These are phyloP conservation scores for Isochrysis galbana DNA, from an alignment of 78 protist genomes.

Conservation along the genomic window DNA sequence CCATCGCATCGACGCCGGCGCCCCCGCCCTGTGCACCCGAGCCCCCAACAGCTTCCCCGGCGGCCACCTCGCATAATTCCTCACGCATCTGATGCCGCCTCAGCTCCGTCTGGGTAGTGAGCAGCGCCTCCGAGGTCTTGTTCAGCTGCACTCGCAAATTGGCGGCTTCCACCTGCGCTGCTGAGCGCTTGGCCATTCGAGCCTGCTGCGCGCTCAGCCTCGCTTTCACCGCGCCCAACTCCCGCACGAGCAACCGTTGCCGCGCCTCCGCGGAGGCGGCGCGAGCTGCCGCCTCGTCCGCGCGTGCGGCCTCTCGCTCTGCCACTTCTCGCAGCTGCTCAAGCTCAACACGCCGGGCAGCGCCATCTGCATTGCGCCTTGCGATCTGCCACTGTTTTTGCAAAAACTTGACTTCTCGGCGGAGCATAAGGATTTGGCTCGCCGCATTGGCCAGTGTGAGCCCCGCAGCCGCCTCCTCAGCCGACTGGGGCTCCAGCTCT, in stretches of 20 bases:
- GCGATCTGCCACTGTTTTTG: slow-evolving; percentile 4
- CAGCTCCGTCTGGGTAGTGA: background rate
- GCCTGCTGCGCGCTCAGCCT: background rate
- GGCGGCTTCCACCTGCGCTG: background rate
- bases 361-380: background rate
- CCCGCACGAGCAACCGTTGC: background rate
- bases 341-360: background rate
- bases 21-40: background rate
- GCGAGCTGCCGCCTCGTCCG: background rate
- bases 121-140: background rate
- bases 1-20: background rate
- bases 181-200: background rate
- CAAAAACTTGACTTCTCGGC: slow-evolving; percentile 4
- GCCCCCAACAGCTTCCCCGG: too few relatives aligned
- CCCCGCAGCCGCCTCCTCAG: background rate
- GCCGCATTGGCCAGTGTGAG: slow-evolving; percentile 9
- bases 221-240: background rate
- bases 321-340: background rate
- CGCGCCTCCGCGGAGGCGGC: background rate
- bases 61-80: too few relatives aligned
- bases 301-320: background rate
- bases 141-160: background rate
- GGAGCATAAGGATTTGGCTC: background rate
- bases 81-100: background rate
- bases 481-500: background rate